Evolutionary conservation across 1,284 basidiomycete genomes (phyloP).

Genomic region (Ceratobasidium sp.): DNA sequence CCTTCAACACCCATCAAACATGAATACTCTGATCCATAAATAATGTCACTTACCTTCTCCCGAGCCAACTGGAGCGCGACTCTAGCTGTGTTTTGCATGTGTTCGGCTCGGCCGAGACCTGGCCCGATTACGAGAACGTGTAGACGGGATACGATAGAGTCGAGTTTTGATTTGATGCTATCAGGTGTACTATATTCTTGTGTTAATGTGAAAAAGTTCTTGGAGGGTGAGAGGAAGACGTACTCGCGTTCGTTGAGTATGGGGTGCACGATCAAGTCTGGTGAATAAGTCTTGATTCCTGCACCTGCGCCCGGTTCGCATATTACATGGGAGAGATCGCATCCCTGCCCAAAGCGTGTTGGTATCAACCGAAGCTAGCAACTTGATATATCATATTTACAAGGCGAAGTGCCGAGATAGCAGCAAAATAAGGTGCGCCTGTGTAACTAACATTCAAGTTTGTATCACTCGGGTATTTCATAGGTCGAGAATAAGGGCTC

Average conservation of each 20-base stretch:
- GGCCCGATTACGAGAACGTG: slow-evolving; percentile 96
- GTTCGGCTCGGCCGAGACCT: slow-evolving; percentile 88
- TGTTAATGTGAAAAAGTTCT: slow-evolving; percentile 23
- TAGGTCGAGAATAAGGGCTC: slow-evolving; percentile 51
- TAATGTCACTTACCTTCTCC: slow-evolving; percentile 54
- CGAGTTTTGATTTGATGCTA: slow-evolving; percentile 71
- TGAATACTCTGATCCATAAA: slow-evolving; percentile 65
- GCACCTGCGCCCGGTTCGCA: slow-evolving; percentile 91
- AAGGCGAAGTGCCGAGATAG: slow-evolving; percentile 87
- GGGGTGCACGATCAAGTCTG: slow-evolving; percentile 96
- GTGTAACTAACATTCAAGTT: slow-evolving; percentile 72
- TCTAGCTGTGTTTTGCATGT: slow-evolving; percentile 83
- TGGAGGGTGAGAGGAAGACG: slow-evolving; percentile 36
- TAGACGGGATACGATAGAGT: slow-evolving; percentile 81
- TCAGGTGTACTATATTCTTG: slow-evolving; percentile 61
- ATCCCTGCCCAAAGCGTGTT: slow-evolving; percentile 69
- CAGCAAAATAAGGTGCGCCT: slow-evolving; percentile 95
- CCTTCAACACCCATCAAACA: slow-evolving; percentile 68
- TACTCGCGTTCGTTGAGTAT: slow-evolving; percentile 76
- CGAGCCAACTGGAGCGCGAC: slow-evolving; percentile 64
- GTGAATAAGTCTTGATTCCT: slow-evolving; percentile 96
- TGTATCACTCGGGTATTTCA: neutral
- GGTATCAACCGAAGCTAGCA: slow-evolving; percentile 45
- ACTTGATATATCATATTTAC: slow-evolving; percentile 61
- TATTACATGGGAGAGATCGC: slow-evolving; percentile 96